Percentiles rank a stretch among this genome's conserved stretches.
phyloP scores from a whole-genome alignment of 345 rosid species.

The Geranium rotundifolium region DNA sequence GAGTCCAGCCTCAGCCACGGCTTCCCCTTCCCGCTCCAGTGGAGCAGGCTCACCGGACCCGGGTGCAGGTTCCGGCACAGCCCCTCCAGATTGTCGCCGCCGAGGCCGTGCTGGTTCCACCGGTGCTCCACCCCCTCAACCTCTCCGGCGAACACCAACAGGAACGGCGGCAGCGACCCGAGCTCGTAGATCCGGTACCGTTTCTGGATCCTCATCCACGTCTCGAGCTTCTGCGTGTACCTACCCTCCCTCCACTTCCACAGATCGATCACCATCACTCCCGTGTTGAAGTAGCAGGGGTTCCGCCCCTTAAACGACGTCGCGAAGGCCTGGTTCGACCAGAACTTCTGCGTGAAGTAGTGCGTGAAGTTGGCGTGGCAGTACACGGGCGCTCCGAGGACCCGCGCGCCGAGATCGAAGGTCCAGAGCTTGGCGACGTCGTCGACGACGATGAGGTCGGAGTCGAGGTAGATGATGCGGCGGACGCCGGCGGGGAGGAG shows the following conservation, averaged over 20 bases:
- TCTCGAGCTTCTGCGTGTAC: constrained; percentile 48
- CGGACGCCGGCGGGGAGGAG: constrained; percentile 47
- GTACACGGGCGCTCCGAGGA: constrained; percentile 79
- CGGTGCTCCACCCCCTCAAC: constrained; percentile 73
- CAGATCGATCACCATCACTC: constrained; percentile 85
- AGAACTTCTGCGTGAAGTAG: constrained; percentile 60
- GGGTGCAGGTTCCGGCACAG: constrained; percentile 62
- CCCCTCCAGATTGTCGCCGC: constrained; percentile 75
- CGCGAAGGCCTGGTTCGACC: constrained; percentile 42
- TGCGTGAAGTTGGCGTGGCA: constrained; percentile 72
- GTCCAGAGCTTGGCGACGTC: constrained; percentile 76
- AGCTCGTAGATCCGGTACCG: constrained; percentile 63
- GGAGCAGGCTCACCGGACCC: constrained; percentile 72
- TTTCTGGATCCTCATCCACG: constrained; percentile 75
- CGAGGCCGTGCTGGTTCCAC: constrained; percentile 92
- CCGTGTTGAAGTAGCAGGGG: constrained; percentile 79
- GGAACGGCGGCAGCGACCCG: constrained; percentile 75
- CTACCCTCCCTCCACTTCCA: constrained; percentile 61
- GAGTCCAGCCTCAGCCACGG: constrained; percentile 76
- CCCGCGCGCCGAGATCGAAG: constrained; percentile 37
- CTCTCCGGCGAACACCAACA: constrained; percentile 72
- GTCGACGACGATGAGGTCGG: constrained; percentile 75
- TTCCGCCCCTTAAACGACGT: constrained; percentile 35
- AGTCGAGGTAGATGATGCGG: constrained; percentile 79
- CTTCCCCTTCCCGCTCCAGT: constrained; percentile 93